Evolutionary conservation across 176 grass and related monocot species (phyloP), one percentile per base, ranked within the genome.

Genomic region (Oryza meyeriana): DNA sequence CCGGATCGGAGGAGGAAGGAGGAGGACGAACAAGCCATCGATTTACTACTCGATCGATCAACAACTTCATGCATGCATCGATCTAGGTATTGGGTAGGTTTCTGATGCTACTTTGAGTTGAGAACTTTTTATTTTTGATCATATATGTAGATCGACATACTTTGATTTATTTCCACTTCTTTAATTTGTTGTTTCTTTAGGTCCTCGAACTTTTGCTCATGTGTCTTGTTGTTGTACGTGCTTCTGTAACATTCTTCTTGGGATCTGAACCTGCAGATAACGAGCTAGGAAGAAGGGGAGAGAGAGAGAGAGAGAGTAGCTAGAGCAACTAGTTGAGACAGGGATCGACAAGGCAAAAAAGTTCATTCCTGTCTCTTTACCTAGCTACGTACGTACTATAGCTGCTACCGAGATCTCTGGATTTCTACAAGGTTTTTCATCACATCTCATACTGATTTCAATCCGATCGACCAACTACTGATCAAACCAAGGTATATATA

Each of bases 241-340:
- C 38, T 42, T 55, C 5, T 58, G 44, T 75, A 58, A 86, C 83
- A 86, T 89, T 82, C 83, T 86, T 78, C 83, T 90, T 68, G 88
- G 88, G 88, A 90, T 90, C 79, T 79, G 88, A 78, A 81, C 84
- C 50, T 55, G 50, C 68, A 86, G 88, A 41, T 38, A 86, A 63
- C 50, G 79, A 86, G 66, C 75, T 82, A 62, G 59, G 20, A 5
- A 63, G 71, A 26, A 16, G 17, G 44, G 45, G 31, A 42, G 22
- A 17, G 22, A 61, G 16, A 44, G 24, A 20, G 14, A 48, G 69
- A 64, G 30, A 38, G 20, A 71, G 32, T 27, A 58, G 16, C 13
- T 16, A 45, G 57, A 83, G 22, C 66, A 64, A 55, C 28, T 62
- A 73, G 9, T 22, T 22, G 8, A 14, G 83, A 24, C 41, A 72